phyloP scores from a whole-genome alignment of 768 basidiomycete species.

The Tricholoma terreum region DNA sequence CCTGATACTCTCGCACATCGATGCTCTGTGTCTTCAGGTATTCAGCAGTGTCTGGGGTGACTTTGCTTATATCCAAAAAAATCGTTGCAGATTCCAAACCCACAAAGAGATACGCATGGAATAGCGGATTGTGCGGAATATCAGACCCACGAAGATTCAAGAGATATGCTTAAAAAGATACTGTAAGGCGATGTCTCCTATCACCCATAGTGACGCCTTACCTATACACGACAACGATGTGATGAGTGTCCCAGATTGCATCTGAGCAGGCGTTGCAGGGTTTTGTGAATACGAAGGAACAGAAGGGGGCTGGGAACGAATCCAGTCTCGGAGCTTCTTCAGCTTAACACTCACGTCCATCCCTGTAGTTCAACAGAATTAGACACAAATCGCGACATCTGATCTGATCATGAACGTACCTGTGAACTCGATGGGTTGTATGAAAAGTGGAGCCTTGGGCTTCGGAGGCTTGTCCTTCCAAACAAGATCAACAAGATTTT shows the following conservation, averaged over 20 bases:
- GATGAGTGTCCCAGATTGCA: constrained; percentile 65
- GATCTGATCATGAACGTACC: constrained; percentile 31
- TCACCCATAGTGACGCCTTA: constrained; percentile 26
- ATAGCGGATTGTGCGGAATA: constrained; percentile 89
- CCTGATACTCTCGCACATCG: constrained; percentile 64
- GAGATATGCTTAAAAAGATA: constrained; percentile 58
- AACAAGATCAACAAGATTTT: constrained; percentile 79
- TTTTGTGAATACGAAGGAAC: constrained; percentile 61
- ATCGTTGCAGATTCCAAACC: constrained; percentile 58
- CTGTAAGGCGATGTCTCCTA: neutral
- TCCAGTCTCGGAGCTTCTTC: constrained; percentile 66
- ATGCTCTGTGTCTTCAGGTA: constrained; percentile 61
- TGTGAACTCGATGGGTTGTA: constrained; percentile 71
- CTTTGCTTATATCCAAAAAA: constrained; percentile 72
- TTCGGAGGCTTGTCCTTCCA: constrained; percentile 79
- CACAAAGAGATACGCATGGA: constrained; percentile 83
- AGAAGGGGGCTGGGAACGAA: constrained; percentile 55
- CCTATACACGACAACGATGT: constrained; percentile 71
- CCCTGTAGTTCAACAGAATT: constrained; percentile 28
- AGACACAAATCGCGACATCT: neutral
- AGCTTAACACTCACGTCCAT: constrained; percentile 70
- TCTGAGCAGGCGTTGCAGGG: constrained; percentile 57
- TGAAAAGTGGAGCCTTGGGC: constrained; percentile 59
- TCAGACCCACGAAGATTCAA: constrained; percentile 89
- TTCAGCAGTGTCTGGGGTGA: constrained; percentile 51